Evolutionary conservation across 805 yeast genomes (phyloP).

Genomic region (Wickerhamiella shivajii): DNA sequence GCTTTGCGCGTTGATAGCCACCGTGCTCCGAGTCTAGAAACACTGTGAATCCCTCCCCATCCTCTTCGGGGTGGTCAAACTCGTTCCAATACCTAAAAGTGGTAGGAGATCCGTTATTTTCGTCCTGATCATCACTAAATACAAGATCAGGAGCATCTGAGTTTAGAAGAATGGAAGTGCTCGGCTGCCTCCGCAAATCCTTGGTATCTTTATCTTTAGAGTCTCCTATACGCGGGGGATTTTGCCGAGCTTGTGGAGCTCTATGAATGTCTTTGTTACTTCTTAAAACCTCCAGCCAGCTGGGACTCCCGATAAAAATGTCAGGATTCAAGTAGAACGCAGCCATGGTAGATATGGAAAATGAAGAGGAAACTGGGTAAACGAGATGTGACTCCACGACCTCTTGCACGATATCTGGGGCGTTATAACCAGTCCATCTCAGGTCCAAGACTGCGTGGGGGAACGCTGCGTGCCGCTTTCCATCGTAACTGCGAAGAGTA

Average conservation of each 20-base stretch:
- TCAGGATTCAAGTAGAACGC: constrained; percentile 23
- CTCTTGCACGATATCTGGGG: constrained; percentile 28
- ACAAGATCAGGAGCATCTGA: constrained; percentile 5
- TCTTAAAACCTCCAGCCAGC: constrained; percentile 28
- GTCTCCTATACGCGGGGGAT: neutral
- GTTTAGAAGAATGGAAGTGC: constrained; percentile 15
- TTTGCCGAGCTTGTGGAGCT: neutral
- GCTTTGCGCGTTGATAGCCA: constrained; percentile 20
- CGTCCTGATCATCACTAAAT: neutral
- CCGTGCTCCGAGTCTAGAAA: constrained; percentile 24
- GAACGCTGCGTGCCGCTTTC: constrained; percentile 19
- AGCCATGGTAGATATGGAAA: constrained; percentile 27
- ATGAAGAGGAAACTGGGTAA: constrained; percentile 29
- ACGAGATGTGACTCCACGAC: constrained; percentile 36
- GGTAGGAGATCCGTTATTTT: constrained; percentile 7
- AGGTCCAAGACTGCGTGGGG: constrained; percentile 39
- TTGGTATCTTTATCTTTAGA: neutral
- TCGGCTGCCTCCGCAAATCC: neutral
- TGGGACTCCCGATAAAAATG: constrained; percentile 24
- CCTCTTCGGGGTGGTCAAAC: constrained; percentile 47
- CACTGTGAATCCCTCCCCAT: constrained; percentile 19
- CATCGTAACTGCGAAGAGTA: constrained; percentile 7
- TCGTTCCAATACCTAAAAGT: constrained; percentile 47
- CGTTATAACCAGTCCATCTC: constrained; percentile 28
- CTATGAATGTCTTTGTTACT: constrained; percentile 32